These are phyloP conservation scores for Lodderomyces theae DNA, from an alignment of 1,139 yeast genomes.

Conservation along the genomic window DNA sequence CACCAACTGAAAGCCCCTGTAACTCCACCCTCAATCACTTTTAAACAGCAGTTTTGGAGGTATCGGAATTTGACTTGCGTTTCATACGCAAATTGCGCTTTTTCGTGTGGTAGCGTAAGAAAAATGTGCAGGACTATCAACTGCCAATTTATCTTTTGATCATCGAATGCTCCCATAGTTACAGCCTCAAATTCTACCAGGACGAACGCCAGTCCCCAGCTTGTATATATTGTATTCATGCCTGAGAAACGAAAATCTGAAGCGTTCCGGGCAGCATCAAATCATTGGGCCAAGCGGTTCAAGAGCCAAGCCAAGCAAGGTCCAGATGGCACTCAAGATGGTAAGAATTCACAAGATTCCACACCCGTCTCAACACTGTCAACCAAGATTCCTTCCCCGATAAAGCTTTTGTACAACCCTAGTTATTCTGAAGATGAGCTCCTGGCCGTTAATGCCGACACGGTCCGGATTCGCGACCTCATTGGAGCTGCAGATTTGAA, in stretches of 20 bases:
- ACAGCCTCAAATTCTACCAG: too few relatives aligned
- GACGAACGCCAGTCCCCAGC: too few relatives aligned
- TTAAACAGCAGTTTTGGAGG: too few relatives aligned
- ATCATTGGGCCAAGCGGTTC: constrained; percentile 11
- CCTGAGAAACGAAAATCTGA: constrained; percentile 10
- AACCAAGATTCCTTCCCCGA: constrained; percentile 17
- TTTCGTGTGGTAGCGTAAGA: too few relatives aligned
- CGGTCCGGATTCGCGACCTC: constrained; percentile 24
- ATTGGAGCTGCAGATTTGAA: constrained; percentile 31
- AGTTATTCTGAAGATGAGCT: constrained; percentile 16
- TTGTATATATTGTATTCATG: constrained; percentile 4
- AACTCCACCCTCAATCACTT: too few relatives aligned
- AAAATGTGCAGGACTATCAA: too few relatives aligned
- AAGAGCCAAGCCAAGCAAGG: not conserved
- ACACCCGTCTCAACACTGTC: not conserved
- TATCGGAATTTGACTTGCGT: too few relatives aligned
- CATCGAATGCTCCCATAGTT: too few relatives aligned
- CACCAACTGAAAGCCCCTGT: too few relatives aligned
- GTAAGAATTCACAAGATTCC: not conserved
- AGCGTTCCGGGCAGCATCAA: constrained; percentile 13
- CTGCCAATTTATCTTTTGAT: too few relatives aligned
- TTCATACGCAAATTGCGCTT: too few relatives aligned
- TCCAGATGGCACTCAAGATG: not conserved
- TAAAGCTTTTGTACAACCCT: constrained; percentile 27
- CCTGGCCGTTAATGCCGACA: constrained; percentile 22